Percentiles rank a stretch among this genome's conserved stretches.
Conservation (phyloP, 2,329 filamentous ascomycete species). For the Aspergillus hortae region DNA sequence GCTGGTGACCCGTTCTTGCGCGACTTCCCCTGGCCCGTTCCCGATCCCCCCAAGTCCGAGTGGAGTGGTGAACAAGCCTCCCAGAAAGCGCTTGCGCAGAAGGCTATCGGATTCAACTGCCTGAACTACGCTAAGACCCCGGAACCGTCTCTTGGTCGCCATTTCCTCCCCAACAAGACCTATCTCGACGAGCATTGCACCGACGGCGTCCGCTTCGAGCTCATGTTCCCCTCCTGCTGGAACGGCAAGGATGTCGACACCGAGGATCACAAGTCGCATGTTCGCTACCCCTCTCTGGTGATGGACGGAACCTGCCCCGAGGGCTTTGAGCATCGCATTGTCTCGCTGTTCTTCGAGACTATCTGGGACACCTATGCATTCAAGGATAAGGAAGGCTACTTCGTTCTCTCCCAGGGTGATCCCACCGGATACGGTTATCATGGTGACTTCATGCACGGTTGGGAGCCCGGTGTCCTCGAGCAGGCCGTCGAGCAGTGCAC, state of each 20-base stretch:
- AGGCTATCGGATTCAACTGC: conserved; percentile 92
- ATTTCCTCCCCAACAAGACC: conserved; percentile 73
- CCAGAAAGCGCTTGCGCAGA: conserved; percentile 69
- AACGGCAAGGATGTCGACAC: conserved; percentile 63
- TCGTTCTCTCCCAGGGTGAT: conserved; percentile 76
- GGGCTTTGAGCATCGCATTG: conserved; percentile 64
- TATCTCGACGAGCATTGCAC: conserved; percentile 77
- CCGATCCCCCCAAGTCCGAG: conserved; percentile 63
- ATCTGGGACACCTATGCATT: conserved; percentile 75
- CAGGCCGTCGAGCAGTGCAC: conserved; percentile 72
- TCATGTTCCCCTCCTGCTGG: conserved; percentile 90
- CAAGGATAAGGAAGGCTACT: conserved; percentile 60
- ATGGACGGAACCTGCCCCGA: conserved; percentile 73
- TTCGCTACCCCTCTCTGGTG: conserved; percentile 74
- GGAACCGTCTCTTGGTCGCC: conserved; percentile 75
- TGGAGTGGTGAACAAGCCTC: conserved; percentile 66
- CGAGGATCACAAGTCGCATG: conserved; percentile 58
- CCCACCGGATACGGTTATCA: conserved; percentile 71
- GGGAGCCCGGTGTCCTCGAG: conserved; percentile 68
- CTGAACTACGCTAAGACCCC: conserved; percentile 68
- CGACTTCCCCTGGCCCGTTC: conserved; percentile 66
- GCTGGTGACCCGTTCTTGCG: conserved; percentile 67
- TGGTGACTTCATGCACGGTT: conserved; percentile 77
- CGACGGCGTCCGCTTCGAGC: conserved; percentile 77
- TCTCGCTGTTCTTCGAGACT: conserved; percentile 78